Evolutionary conservation across 2,329 filamentous ascomycete species (phyloP), one percentile per base, ranked within the genome.

Genomic region (Pseudogymnoascus destructans): DNA sequence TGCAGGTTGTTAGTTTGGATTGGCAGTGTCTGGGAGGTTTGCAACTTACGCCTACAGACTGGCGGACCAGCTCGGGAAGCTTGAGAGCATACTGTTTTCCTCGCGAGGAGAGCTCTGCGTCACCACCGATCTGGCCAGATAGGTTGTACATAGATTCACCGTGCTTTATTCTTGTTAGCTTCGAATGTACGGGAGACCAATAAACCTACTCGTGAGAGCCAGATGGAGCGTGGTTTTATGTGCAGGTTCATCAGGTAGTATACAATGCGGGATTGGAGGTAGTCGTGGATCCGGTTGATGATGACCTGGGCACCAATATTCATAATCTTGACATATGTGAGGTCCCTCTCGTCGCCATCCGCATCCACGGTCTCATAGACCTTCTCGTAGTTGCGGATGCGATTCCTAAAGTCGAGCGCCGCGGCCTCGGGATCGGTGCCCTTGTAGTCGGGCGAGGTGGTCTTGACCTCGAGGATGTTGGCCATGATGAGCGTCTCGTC

Each of bases 231-330:
- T 15, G 92, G 92, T 63, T 92, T 92, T 71, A 98, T 98, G 73
- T 98, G 93, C 36, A 98, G 78, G 70, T 97, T 98, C 85, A 97
- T 96, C 60, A 97, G 82, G 70, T 96, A 98, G 73, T 98, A 98
- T 49, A 98, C 92, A 46, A 98, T 85, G 59, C 93, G 85, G 71
- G 89, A 95, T 71, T 96, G 93, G 25, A 98, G 78, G 69, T 98
- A 98, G 72, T 98, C 93, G 69, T 90, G 86, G 68, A 98, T 95
- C 69, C 87, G 85, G 74, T 97, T 98, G 79, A 98, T 97, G 68
- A 97, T 93, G 69, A 97, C 91, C 68, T 95, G 89, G 65, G 89
- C 89, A 60, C 93, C 91, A 10, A 97, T 89, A 68, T 98, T 86
- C 78, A 97, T 95, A 69, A 98, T 86, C 74, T 98, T 97, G 69